Evolutionary conservation across 192 early-diverging fungal species (phyloP), one percentile per base, ranked within the genome.

Genomic region (Phlyctochytrium bullatum): DNA sequence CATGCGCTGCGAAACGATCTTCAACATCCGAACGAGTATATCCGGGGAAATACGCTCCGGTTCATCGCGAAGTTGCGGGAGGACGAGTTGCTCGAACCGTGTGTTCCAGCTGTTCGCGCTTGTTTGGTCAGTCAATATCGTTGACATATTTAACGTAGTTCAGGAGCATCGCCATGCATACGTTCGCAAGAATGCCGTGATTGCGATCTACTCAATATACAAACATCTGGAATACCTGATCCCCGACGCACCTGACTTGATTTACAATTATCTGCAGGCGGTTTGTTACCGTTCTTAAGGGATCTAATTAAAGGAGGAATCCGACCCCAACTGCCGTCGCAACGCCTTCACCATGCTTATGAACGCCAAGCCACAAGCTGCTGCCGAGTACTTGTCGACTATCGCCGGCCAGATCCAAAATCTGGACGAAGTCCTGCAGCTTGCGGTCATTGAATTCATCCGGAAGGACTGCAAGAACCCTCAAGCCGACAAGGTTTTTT

Each of bases 21-120:
- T 31, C 93, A 95, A 78, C 96, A 98, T 75, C 95, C 97, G 40
- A 99, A 99, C 79, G 97, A 99, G 83, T 99, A 90, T 71, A 93
- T 99, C 67, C 86, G 97, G 62, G 97, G 96, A 23, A 87, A 86
- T 1, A 96, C 92, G 32, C 86, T 99, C 63, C 88, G 97, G 28
- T 93, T 96, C 74, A 79, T 99, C 66, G 93, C 93, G 85, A 98
- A 98, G 77, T 83, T 99, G 65, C 87, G 89, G 58, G 97, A 99
- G 69, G 86, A 91, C 20, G 97, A 99, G 74, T 73, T 99, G 32
- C 83, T 99, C 4, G 96, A 98, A 76, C 97, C 97, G 4, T 82
- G 96, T 34, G 81, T 98, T 51, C 94, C 94, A 32, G 88, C 95
- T 25, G 89, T 91, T 33, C 82, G 94, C 72, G 76, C 84, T 51